Evolutionary conservation across 2,329 filamentous ascomycete species (phyloP), one percentile per base, ranked within the genome.

Genomic region (Fusarium zealandicum): DNA sequence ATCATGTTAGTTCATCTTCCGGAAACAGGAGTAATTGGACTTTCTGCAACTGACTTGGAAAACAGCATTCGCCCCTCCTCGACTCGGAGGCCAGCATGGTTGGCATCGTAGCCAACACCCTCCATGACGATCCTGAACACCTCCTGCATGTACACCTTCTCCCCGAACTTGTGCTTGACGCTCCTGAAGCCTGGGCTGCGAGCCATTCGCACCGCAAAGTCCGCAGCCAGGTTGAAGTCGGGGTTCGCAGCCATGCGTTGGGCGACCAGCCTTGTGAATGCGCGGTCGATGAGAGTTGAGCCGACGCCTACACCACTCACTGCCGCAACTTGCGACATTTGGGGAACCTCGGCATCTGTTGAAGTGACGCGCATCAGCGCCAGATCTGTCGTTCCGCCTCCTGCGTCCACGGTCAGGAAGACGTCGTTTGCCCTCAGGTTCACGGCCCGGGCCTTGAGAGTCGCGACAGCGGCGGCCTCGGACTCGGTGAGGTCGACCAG

Each of bases 251-350:
- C 65, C 4, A 80, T 59, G 11, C 77, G 69, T 36, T 69, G 65
- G 7, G 71, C 67, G 3, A 80, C 73, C 13, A 79, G 65, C 3
- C 67, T 68, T 8, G 74, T 57, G 52, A 80, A 80, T 1, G 73
- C 70, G 13, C 70, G 69, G 51, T 80, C 78, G 42, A 81, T 79
- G n/a, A 80, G 66, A 0, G 76, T 75, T 0, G 76, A 74, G 0
- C 78, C 78, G 18, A 80, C 77, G 0, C 77, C 77, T 5, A 79
- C 70, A n/a, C 78, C 78, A 13, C 73, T 73, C 8, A 81, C 78
- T 6, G 71, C 68, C 0, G 70, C 63, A 12, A 76, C 69, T 43
- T 75, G 70, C 6, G 71, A 66, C 50, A 76, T 63, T 14, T 70
- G 68, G 3, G 71, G 71, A 14, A 57, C 64, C 1, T 53, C 43